A percentile compares a stretch with the other conserved stretches of the same genome.
Evolutionary conservation across 805 yeast genomes (phyloP).

Genomic region (Wickerhamiella vanderwaltii): DNA sequence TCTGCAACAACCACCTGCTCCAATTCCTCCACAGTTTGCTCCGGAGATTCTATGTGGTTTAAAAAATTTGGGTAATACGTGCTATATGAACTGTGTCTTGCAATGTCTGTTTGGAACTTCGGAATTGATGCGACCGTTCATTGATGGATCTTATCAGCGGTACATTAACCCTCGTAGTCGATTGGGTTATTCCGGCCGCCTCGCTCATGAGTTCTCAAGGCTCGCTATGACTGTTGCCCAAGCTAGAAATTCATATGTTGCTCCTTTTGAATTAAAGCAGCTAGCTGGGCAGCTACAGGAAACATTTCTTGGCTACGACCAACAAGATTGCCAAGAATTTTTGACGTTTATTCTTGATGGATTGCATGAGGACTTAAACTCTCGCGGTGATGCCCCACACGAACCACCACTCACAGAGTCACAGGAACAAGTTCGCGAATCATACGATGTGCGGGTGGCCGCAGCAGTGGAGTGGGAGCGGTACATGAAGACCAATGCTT

Average conservation of each 20-base stretch:
- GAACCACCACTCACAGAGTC: conserved; percentile 49
- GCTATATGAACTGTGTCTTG: conserved; percentile 84
- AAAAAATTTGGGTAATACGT: conserved; percentile 74
- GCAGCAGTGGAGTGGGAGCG: conserved; percentile 89
- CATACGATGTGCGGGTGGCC: conserved; percentile 62
- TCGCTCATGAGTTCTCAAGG: conserved; percentile 57
- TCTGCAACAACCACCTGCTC: too few relatives aligned
- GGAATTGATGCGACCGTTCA: conserved; percentile 49
- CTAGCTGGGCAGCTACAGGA: conserved; percentile 55
- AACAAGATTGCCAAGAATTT: conserved; percentile 81
- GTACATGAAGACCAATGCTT: conserved; percentile 64
- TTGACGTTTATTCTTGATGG: conserved; percentile 62
- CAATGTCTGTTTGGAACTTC: conserved; percentile 74
- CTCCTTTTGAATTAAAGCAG: conserved; percentile 54
- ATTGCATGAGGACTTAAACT: conserved; percentile 72
- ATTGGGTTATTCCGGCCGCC: conserved; percentile 68
- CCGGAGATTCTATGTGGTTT: conserved; percentile 37
- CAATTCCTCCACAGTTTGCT: too few relatives aligned
- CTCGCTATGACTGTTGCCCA: conserved; percentile 41
- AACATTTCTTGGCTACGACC: conserved; percentile 54
- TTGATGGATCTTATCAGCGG: conserved; percentile 45
- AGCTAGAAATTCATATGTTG: conserved; percentile 27
- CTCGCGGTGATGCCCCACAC: conserved; percentile 42
- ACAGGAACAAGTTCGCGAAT: conserved; percentile 64
- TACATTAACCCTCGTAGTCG: conserved; percentile 62